Percentiles rank a stretch among this genome's conserved stretches.
Evolutionary conservation across 2,329 filamentous ascomycete species (phyloP).

Genomic region (Colletotrichum chrysophilum): DNA sequence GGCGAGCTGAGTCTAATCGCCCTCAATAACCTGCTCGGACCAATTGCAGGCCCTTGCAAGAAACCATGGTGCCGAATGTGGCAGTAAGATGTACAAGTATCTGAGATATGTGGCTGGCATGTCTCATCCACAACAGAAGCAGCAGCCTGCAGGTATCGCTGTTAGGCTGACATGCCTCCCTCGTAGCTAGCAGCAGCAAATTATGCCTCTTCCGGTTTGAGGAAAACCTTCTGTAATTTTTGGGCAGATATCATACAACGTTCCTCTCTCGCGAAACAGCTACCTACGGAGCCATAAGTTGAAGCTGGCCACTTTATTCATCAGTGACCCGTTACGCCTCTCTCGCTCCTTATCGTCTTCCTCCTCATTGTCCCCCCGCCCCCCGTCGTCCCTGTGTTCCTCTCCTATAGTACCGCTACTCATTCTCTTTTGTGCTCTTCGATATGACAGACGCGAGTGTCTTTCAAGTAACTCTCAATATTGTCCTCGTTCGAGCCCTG

Average conservation of each 20-base stretch:
- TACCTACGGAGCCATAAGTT: no score
- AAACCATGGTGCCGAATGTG: not conserved
- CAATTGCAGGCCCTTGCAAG: accelerated
- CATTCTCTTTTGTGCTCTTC: no score
- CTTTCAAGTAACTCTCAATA: no score
- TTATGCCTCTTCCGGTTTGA: not conserved
- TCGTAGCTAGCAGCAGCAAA: accelerated
- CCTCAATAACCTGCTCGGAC: not conserved
- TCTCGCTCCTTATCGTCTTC: no score
- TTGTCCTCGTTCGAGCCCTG: no score
- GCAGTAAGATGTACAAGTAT: not conserved
- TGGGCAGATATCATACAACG: not conserved
- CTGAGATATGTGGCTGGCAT: not conserved
- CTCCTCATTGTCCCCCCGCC: no score
- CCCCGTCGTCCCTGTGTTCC: no score
- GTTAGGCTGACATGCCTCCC: not conserved
- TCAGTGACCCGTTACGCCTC: no score
- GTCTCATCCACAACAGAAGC: not conserved
- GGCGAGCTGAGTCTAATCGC: not conserved
- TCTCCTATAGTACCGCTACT: no score
- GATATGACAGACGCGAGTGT: no score
- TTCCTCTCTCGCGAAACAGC: no score
- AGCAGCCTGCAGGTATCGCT: not conserved
- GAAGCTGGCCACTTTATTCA: no score
- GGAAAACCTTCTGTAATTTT: not conserved